Evolutionary conservation across 352 stramenopile genomes (phyloP), one percentile per base, ranked within the genome.

Genomic region (Globisporangium echinulatum): DNA sequence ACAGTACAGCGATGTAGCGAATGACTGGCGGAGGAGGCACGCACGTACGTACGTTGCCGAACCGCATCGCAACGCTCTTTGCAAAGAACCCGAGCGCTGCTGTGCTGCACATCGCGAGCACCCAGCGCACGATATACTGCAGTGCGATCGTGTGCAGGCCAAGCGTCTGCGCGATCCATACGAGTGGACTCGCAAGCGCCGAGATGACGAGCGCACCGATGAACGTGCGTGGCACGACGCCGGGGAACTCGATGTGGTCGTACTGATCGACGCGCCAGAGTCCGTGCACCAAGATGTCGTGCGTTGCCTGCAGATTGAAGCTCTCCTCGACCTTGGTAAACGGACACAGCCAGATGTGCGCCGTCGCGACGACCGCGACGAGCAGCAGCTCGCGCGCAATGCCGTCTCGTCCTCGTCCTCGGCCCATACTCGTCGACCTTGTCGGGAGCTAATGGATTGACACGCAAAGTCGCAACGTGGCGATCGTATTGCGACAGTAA

Each of bases 191-290:
- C 61, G 72, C 64, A 14, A 80, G 17, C 19, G 39, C 61, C 3
- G 82, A 77, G 51, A 97, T 71, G 0, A 66, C 62, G n/a, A 97
- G 62, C 13, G 92, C 78, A 15, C 93, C 92, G 33, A 97, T 50
- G 76, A 99, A 99, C 2, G 96, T 99, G 55, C 97, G 85, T 40
- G 97, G 97, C 42, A 99, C 97, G 11, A 99, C 97, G 19, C 97
- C 97, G 0, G 97, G 96, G 74, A 98, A 99, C 63, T 92, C 79
- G 43, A 98, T 74, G 80, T 99, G 97, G 81, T 99, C 97, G 67
- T 96, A 99, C 17, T 68, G 25, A 19, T 62, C 61, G 25, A 94
- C 61, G 44, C 71, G 57, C 39, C 66, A 56, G 46, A 70, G 61
- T 49, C 74, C 75, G 43, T 92, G 82, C 7, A 86, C 83, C 38